Evolutionary conservation across 1,139 yeast genomes (phyloP).

Genomic region (Suhomyces panamericanus): DNA sequence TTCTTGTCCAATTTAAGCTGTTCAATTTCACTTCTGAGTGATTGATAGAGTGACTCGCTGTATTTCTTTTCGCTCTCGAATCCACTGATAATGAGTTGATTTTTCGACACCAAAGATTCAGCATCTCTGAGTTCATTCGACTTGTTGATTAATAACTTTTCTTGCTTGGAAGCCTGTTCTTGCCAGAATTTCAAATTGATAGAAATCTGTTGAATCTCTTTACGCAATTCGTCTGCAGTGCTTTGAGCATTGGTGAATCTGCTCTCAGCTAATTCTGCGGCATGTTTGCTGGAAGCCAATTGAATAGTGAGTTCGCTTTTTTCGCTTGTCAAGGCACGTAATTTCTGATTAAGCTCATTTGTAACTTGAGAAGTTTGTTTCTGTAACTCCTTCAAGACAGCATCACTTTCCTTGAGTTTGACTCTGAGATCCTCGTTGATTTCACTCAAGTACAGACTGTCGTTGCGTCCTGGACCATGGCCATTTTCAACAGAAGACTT

Average conservation of each 20-base stretch:
- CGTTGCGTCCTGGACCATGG: constrained; percentile 12
- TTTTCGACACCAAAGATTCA: constrained; percentile 51
- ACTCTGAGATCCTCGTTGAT: constrained; percentile 29
- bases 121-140: constrained; percentile 55
- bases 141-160: constrained; percentile 53
- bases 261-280: constrained; percentile 37
- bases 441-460: constrained; percentile 25
- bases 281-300: constrained; percentile 32
- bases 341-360: constrained; percentile 29
- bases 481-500: constrained; percentile 35
- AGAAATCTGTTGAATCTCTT: constrained; percentile 23
- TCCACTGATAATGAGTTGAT: constrained; percentile 48
- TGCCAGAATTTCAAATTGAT: constrained; percentile 43
- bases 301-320: constrained; percentile 37
- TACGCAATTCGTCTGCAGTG: constrained; percentile 27
- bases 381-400: constrained; percentile 32
- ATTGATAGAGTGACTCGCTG: constrained; percentile 49
- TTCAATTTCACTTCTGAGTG: constrained; percentile 56
- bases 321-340: constrained; percentile 25
- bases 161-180: constrained; percentile 58
- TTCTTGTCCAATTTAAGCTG: constrained; percentile 59
- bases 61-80: constrained; percentile 57
- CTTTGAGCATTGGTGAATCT: constrained; percentile 32
- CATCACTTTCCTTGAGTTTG: constrained; percentile 32
- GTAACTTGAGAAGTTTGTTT: constrained; percentile 27